phyloP scores from a whole-genome alignment of 441 rosid genomes.

The Gossypium laxum region DNA sequence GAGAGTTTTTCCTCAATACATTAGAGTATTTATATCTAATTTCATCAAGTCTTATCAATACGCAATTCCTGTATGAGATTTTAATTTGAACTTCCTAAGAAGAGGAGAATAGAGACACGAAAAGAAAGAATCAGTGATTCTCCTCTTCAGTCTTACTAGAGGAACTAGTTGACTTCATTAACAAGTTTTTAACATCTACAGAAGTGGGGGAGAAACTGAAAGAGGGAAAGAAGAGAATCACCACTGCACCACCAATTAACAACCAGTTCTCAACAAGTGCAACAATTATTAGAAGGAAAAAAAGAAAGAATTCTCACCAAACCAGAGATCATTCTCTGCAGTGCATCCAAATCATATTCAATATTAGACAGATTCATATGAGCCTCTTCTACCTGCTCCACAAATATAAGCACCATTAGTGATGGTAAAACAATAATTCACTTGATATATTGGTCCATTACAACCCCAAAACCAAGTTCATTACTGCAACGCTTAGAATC shows the following conservation, averaged over 20 bases:
- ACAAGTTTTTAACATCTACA: not conserved
- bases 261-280: constrained; percentile 5
- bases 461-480: not conserved
- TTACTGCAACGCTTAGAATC: not conserved
- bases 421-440: not conserved
- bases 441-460: not conserved
- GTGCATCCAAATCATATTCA: constrained; percentile 46
- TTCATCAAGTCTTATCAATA: not conserved
- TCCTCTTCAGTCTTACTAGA: not conserved
- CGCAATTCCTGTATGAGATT: not conserved
- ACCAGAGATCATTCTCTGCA: constrained; percentile 53
- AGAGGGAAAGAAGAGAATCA: not conserved
- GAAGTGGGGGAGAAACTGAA: too few relatives aligned
- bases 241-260: not conserved
- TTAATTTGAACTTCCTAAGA: not conserved
- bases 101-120: not conserved
- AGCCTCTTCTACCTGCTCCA: constrained; percentile 59
- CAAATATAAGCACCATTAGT: not conserved
- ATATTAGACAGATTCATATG: constrained; percentile 50
- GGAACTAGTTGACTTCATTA: not conserved
- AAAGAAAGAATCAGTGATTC: not conserved
- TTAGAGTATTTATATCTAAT: too few relatives aligned
- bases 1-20: too few relatives aligned
- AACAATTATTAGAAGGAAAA: constrained; percentile 2
- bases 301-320: constrained; percentile 43